phyloP scores from a whole-genome alignment of 2,329 filamentous ascomycete genomes.

The Calycina marina region DNA sequence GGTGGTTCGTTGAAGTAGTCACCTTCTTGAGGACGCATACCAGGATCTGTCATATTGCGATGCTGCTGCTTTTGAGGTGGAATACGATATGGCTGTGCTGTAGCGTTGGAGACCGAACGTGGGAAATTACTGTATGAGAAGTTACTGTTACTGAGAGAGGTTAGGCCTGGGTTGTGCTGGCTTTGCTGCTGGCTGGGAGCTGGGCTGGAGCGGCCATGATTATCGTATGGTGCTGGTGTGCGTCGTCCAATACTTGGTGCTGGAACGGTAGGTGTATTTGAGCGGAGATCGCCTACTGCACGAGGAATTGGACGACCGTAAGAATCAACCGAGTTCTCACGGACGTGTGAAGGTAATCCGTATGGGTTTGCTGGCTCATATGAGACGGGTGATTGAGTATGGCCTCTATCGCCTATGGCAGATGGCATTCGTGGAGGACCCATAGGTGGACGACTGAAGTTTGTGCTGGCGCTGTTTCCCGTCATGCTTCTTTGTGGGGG shows the following conservation, averaged over 20 bases:
- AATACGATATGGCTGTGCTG: constrained; percentile 6
- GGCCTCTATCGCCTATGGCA: constrained; percentile 17
- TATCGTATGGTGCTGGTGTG: constrained; percentile 13
- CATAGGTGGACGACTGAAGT: constrained; percentile 14
- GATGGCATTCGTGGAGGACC: constrained; percentile 17
- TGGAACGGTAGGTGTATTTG: constrained; percentile 16
- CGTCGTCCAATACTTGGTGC: constrained; percentile 15
- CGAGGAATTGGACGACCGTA: constrained; percentile 16
- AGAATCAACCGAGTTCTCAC: constrained; percentile 10
- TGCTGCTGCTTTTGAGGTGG: constrained; percentile 6
- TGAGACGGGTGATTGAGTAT: constrained; percentile 18
- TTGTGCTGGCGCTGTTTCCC: constrained; percentile 12
- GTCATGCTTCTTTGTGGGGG: constrained; percentile 18
- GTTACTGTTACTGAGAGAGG: constrained; percentile 3
- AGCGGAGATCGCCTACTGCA: constrained; percentile 13
- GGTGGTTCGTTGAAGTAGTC: constrained; percentile 10
- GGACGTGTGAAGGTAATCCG: constrained; percentile 1
- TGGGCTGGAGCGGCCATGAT: constrained; percentile 6
- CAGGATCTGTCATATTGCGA: constrained; percentile 17
- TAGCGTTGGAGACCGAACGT: constrained; percentile 1
- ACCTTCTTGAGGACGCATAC: constrained; percentile 4
- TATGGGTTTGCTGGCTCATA: constrained; percentile 12
- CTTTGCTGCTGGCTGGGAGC: constrained; percentile 5
- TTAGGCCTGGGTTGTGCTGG: neutral
- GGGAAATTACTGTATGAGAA: constrained; percentile 14